phyloP scores from a whole-genome alignment of 2,329 filamentous ascomycete genomes.

The Nothopassalora personata region DNA sequence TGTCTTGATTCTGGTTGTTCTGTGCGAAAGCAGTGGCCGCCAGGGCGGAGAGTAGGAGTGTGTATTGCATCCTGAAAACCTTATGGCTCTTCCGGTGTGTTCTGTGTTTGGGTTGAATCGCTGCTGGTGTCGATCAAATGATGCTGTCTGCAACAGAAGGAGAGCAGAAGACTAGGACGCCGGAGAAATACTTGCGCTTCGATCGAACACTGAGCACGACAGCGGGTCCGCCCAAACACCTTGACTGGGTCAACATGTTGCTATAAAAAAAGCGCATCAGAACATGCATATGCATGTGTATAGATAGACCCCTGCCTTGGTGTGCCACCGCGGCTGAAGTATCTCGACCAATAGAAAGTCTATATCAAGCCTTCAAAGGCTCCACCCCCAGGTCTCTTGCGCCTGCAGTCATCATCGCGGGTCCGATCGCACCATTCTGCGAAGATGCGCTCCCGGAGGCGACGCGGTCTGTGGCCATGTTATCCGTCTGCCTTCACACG shows the following conservation, averaged over 20 bases:
- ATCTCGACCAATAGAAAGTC: neutral
- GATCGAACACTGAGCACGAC: neutral
- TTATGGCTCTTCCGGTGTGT: neutral
- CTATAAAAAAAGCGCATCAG: neutral
- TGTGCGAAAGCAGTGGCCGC: constrained; percentile 22
- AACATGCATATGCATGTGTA: neutral
- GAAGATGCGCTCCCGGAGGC: neutral
- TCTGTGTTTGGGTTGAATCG: neutral
- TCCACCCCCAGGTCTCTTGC: neutral
- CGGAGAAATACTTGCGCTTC: neutral
- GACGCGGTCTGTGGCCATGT: neutral
- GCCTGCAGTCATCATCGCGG: neutral
- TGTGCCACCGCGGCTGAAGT: neutral
- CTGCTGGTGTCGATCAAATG: neutral
- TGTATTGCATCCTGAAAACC: constrained; percentile 24
- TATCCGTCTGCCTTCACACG: neutral
- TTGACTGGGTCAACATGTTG: neutral
- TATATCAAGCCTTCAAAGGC: neutral
- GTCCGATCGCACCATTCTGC: neutral
- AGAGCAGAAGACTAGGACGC: neutral
- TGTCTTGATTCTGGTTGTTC: neutral
- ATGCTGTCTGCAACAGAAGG: neutral
- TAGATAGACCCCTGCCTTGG: neutral
- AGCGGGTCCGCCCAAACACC: neutral
- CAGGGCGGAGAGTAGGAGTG: constrained; percentile 23